Evolutionary conservation across 495 filamentous ascomycete genomes (phyloP), one percentile per base, ranked within the genome.

Genomic region (Bryoglossum gracile): DNA sequence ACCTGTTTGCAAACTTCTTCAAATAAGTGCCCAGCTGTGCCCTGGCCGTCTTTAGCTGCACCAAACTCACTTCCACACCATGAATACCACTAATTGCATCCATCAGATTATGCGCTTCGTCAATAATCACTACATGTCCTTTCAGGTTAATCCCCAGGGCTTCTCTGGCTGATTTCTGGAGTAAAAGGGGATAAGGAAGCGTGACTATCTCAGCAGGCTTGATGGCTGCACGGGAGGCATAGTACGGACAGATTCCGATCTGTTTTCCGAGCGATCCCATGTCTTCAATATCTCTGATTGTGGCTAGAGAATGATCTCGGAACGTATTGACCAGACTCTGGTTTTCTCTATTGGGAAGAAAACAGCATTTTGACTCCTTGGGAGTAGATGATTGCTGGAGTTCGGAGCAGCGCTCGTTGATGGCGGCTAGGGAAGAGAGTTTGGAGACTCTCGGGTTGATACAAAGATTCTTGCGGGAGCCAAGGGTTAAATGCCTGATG

Each of bases 51-150:
- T 81, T 74, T 14, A 97, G 65, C 53, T 96, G 89, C 18, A 60
- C 62, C 4, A 91, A 70, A 8, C 81, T 78, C 21, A 97, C 74
- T 32, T 82, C 77, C 3, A 87, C 77, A 1, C 92, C 94, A 60
- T 97, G 79, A 43, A 95, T 91, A 18, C 80, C 83, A 1, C 87
- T 76, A 36, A 98, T 89, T 1, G 91, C 86, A 63, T 95, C 89
- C 81, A 96, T 96, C 24, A 98, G 76, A 62, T 98, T 98, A 61
- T 98, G 92, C 1, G 94, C 92, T 68, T 98, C 92, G 58, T 98
- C 92, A 53, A 98, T 87, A 35, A 98, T 84, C 18, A 98, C 77
- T 1, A 97, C 73, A 62, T 95, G 90, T 5, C 79, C 83, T 56
- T 90, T 89, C 8, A 98, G 65, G 23, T 86, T 92, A 17, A 98